phyloP scores from a whole-genome alignment of 768 basidiomycete genomes.

The Tulasnella sp. region DNA sequence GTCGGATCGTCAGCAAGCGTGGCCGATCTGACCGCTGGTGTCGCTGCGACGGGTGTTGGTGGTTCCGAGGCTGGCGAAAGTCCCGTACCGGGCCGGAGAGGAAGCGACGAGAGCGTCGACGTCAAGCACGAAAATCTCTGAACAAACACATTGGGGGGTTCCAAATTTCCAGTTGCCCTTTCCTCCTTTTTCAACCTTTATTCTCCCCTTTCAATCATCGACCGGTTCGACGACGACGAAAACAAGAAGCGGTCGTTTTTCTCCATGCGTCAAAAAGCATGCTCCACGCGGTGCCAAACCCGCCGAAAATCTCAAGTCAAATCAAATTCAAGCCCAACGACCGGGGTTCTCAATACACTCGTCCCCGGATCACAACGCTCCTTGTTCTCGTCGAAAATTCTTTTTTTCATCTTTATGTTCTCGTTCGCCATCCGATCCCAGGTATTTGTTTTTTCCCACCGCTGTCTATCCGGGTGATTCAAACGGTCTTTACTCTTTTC shows the following conservation, averaged over 20 bases:
- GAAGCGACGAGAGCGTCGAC: constrained; percentile 4
- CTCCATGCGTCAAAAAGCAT: background rate
- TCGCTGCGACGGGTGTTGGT: background rate
- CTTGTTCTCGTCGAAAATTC: background rate
- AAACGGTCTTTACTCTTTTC: background rate
- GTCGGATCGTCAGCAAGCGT: constrained; percentile 5
- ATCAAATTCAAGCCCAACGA: background rate
- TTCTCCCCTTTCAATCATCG: background rate
- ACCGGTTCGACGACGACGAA: background rate
- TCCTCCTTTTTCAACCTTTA: background rate
- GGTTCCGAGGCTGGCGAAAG: constrained; percentile 2
- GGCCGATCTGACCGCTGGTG: background rate
- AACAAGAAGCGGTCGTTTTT: background rate
- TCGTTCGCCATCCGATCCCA: no score
- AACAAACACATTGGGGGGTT: background rate
- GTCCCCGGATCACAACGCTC: background rate
- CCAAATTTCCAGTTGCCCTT: background rate
- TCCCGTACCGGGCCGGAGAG: background rate
- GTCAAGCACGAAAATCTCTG: background rate
- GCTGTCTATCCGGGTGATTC: background rate
- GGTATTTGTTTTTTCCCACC: background rate
- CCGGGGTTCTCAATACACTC: background rate
- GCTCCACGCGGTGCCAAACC: background rate
- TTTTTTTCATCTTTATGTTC: background rate
- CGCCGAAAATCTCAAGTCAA: background rate